Conservation (phyloP, 441 rosid species). For the Croton setiger region DNA sequence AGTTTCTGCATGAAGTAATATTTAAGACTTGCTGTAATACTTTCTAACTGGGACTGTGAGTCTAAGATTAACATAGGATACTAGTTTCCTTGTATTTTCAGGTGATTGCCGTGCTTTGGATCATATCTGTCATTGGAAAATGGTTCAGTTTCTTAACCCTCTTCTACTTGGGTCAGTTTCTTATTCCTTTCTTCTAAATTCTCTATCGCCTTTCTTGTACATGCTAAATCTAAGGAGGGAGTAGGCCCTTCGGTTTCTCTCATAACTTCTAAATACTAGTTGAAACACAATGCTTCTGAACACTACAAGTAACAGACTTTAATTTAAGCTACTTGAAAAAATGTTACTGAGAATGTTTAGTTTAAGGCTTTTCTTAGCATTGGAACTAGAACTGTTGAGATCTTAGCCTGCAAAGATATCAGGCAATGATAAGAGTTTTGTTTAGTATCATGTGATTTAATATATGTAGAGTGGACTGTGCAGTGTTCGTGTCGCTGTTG, state of each 20-base stretch:
- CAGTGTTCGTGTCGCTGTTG: slow-evolving; percentile 40
- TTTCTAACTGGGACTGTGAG: background rate
- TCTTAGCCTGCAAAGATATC: too few relatives aligned
- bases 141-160: slow-evolving; percentile 55
- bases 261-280: background rate
- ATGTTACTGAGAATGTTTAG: too few relatives aligned
- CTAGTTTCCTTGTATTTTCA: slow-evolving; percentile 19
- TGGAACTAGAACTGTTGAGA: too few relatives aligned
- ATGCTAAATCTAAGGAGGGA: background rate
- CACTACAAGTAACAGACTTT: too few relatives aligned
- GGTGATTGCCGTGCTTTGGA: slow-evolving; percentile 37
- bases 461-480: slow-evolving; percentile 9
- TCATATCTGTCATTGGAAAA: slow-evolving; percentile 39
- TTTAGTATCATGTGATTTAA: too few relatives aligned
- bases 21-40: too few relatives aligned
- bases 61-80: background rate
- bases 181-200: background rate
- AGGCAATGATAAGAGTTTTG: too few relatives aligned
- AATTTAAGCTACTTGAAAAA: too few relatives aligned
- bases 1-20: too few relatives aligned
- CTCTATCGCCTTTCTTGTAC: background rate
- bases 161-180: slow-evolving; percentile 36
- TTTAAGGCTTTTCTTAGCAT: background rate
- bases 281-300: too few relatives aligned
- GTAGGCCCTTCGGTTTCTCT: background rate